Percentiles rank a stretch among this genome's conserved stretches.
These are phyloP conservation scores for Cyberlindnera meyerae DNA, from an alignment of 805 yeast species.

Conservation along the genomic window DNA sequence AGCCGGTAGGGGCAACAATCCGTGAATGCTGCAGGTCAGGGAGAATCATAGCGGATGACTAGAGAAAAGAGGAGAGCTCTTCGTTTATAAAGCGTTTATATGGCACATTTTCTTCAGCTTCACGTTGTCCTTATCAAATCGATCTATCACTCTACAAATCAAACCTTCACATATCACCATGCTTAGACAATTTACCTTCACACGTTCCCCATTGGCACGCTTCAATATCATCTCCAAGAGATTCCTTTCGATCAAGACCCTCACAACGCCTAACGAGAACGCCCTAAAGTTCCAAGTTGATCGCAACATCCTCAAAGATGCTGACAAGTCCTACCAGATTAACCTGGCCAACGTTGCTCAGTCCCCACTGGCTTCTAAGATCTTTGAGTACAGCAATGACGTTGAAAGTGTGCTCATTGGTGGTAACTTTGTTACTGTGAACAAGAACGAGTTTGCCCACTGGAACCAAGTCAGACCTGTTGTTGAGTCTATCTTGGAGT, in stretches of 20 bases:
- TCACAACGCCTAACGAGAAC: constrained; percentile 70
- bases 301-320: constrained; percentile 29
- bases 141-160: no score
- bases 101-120: no score
- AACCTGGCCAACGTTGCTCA: constrained; percentile 26
- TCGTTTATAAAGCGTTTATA: no score
- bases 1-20: no score
- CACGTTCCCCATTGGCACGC: no score
- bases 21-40: no score
- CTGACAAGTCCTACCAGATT: constrained; percentile 20
- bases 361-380: constrained; percentile 59
- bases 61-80: no score
- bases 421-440: constrained; percentile 66
- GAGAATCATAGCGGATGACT: no score
- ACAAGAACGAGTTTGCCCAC: constrained; percentile 56
- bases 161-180: no score
- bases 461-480: constrained; percentile 74
- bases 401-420: constrained; percentile 74
- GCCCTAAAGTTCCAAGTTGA: constrained; percentile 58
- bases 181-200: no score
- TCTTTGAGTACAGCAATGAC: constrained; percentile 50
- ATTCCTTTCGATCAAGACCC: constrained; percentile 34
- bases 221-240: constrained; percentile 4
- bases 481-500: constrained; percentile 44
- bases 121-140: no score